Conservation (phyloP, 345 rosid species). For the Fremontodendron californicum region DNA sequence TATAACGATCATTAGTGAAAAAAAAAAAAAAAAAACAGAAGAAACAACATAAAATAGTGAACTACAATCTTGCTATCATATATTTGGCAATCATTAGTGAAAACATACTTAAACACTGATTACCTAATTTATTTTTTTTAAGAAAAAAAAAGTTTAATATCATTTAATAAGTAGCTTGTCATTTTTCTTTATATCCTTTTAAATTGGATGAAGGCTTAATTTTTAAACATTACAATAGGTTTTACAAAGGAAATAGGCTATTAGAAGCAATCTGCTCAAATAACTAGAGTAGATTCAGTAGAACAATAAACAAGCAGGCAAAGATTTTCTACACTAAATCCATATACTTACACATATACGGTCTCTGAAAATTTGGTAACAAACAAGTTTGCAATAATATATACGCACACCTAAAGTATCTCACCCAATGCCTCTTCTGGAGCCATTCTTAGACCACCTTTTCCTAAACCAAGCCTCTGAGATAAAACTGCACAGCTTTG, state of each 20-base stretch:
- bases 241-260: neutral
- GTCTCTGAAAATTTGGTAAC: neutral
- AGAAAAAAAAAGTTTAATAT: neutral
- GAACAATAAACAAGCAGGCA: neutral
- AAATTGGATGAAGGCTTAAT: neutral
- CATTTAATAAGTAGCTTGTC: neutral
- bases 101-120: neutral
- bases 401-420: slow-evolving; percentile 64
- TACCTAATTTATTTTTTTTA: neutral
- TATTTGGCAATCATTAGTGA: too few species aligned
- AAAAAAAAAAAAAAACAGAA: neutral
- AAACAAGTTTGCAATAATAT: neutral
- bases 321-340: neutral
- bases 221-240: neutral
- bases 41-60: neutral
- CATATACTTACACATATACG: neutral
- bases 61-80: neutral
- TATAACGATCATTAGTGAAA: neutral
- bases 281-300: neutral
- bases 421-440: slow-evolving; percentile 78
- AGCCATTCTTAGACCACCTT: slow-evolving; percentile 92
- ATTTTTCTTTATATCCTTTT: neutral
- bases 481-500: slow-evolving; percentile 63
- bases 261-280: neutral
- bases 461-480: slow-evolving; percentile 93